Percentiles rank a stretch among this genome's conserved stretches.
Evolutionary conservation across 192 early-diverging fungal genomes (phyloP).

Genomic region (Haplosporangium gracile): DNA sequence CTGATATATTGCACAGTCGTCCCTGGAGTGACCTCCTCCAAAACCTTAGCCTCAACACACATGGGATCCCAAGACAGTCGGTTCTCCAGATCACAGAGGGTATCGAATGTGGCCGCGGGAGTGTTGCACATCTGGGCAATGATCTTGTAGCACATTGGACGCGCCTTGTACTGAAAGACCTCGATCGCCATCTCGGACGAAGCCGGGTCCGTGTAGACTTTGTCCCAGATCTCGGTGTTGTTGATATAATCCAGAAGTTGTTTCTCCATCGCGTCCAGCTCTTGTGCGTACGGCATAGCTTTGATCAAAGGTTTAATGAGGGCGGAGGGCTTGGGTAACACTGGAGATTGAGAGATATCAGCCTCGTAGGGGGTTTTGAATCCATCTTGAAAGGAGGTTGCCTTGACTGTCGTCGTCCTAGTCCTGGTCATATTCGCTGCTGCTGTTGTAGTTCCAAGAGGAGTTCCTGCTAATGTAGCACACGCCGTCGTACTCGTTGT

Average conservation of each 20-base stretch:
- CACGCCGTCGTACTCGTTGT: neutral
- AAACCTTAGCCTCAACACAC: slow-evolving; percentile 42
- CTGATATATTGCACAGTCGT: slow-evolving; percentile 48
- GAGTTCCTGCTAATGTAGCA: slow-evolving; percentile 9
- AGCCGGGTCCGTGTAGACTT: slow-evolving; percentile 31
- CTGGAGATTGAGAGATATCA: neutral
- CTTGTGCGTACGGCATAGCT: slow-evolving; percentile 15
- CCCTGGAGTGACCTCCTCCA: slow-evolving; percentile 34
- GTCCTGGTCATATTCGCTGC: neutral
- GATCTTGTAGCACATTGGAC: slow-evolving; percentile 56
- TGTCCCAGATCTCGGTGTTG: slow-evolving; percentile 46
- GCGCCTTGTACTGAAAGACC: slow-evolving; percentile 43
- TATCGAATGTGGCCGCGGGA: slow-evolving; percentile 46
- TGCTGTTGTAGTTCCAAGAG: slow-evolving; percentile 1
- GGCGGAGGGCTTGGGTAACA: neutral
- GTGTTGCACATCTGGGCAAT: slow-evolving; percentile 43
- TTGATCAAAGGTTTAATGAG: neutral
- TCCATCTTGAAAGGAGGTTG: slow-evolving; percentile 9
- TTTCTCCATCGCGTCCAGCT: slow-evolving; percentile 39
- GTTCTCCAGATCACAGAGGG: slow-evolving; percentile 33
- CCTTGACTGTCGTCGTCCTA: neutral
- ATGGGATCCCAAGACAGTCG: slow-evolving; percentile 48
- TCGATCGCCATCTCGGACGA: slow-evolving; percentile 25
- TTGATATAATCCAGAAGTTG: slow-evolving; percentile 43
- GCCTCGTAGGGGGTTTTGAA: slow-evolving; percentile 1